phyloP scores from a whole-genome alignment of 805 yeast genomes.

The Blastobotrys mokoenaii region DNA sequence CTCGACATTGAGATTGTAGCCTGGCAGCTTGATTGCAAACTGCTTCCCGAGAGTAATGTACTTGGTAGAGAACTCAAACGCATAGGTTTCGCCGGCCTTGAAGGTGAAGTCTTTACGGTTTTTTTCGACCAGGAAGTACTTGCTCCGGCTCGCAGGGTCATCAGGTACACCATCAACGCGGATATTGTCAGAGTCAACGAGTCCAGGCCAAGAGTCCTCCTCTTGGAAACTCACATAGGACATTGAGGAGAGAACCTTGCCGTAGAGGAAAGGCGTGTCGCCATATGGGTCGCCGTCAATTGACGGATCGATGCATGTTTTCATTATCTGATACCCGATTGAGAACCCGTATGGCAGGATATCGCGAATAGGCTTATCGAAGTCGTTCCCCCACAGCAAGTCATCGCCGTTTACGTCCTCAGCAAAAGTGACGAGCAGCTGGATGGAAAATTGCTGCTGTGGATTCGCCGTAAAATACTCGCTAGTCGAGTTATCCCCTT shows the following conservation, averaged over 20 bases:
- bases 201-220: no score
- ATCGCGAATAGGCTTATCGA: conserved; percentile 48
- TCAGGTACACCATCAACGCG: conserved; percentile 1
- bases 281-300: conserved; percentile 53
- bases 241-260: conserved; percentile 50
- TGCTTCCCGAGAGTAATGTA: conserved; percentile 42
- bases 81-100: conserved; percentile 32
- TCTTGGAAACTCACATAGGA: conserved; percentile 37
- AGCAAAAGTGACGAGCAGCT: conserved; percentile 36
- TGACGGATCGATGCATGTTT: conserved; percentile 53
- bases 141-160: conserved; percentile 9
- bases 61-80: conserved; percentile 48
- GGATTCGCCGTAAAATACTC: conserved; percentile 25
- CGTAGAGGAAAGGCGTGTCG: conserved; percentile 57
- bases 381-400: conserved; percentile 64
- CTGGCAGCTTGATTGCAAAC: conserved; percentile 47
- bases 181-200: neutral
- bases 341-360: conserved; percentile 49
- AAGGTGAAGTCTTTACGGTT: conserved; percentile 37
- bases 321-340: conserved; percentile 48
- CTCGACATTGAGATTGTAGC: conserved; percentile 31
- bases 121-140: conserved; percentile 32
- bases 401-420: conserved; percentile 39
- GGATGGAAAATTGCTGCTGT: conserved; percentile 29
- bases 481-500: conserved; percentile 28